A percentile compares a stretch with the other conserved stretches of the same genome.
Evolutionary conservation across 768 basidiomycete species (phyloP).

Genomic region (Rhizopogon vinicolor): DNA sequence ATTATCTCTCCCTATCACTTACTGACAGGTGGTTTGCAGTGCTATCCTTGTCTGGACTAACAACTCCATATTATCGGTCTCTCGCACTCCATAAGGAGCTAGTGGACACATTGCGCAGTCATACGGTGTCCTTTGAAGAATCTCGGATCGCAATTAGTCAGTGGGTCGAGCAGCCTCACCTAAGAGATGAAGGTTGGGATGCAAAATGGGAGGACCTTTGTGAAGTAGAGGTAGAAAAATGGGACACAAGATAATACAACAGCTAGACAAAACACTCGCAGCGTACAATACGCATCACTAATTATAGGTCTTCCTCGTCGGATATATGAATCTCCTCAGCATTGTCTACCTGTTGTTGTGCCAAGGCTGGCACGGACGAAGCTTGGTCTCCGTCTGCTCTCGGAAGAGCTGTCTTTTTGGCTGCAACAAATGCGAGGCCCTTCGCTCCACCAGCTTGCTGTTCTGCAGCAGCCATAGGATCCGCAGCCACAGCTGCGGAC

Average conservation of each 20-base stretch:
- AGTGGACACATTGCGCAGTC: slow-evolving; percentile 53
- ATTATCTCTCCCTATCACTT: not conserved
- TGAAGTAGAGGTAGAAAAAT: slow-evolving; percentile 69
- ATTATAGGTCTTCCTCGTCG: slow-evolving; percentile 70
- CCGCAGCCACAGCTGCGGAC: slow-evolving; percentile 39
- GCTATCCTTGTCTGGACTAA: slow-evolving; percentile 47
- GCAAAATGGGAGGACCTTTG: slow-evolving; percentile 77
- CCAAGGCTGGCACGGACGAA: slow-evolving; percentile 25
- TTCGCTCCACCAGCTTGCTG: slow-evolving; percentile 51
- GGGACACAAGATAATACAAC: slow-evolving; percentile 38
- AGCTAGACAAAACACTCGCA: slow-evolving; percentile 8
- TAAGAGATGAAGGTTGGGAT: slow-evolving; percentile 68
- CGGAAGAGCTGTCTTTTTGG: slow-evolving; percentile 48
- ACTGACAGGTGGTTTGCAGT: slow-evolving; percentile 32
- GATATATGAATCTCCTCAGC: slow-evolving; percentile 87
- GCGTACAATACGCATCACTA: slow-evolving; percentile 7
- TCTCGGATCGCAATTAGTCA: slow-evolving; percentile 56
- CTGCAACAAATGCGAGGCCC: slow-evolving; percentile 76
- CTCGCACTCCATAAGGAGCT: slow-evolving; percentile 52
- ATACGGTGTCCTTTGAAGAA: slow-evolving; percentile 65
- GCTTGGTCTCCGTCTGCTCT: slow-evolving; percentile 33
- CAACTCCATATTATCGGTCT: slow-evolving; percentile 65
- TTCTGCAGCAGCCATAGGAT: slow-evolving; percentile 88
- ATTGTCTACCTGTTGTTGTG: slow-evolving; percentile 38
- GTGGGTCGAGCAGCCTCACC: slow-evolving; percentile 68